phyloP scores from a whole-genome alignment of 2,329 filamentous ascomycete species.

The Penicillium sp. region DNA sequence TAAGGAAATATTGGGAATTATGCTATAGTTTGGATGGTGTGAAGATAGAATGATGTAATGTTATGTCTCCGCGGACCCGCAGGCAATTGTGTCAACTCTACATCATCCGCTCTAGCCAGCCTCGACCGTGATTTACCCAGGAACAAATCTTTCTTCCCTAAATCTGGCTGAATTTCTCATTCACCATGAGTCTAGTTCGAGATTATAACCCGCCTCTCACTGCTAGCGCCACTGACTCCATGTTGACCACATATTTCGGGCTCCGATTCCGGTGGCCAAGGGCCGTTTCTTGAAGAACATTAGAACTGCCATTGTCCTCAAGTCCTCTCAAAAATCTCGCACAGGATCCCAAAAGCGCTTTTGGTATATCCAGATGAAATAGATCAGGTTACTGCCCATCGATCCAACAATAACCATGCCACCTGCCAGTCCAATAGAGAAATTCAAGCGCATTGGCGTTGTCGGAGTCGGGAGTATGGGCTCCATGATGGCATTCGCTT shows the following conservation, averaged over 20 bases:
- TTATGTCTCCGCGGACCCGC: neutral
- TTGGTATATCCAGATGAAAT: neutral
- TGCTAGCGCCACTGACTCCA: constrained; percentile 21
- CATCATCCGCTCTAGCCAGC: constrained; percentile 13
- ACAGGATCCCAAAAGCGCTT: neutral
- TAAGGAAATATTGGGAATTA: neutral
- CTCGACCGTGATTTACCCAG: neutral
- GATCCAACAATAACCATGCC: constrained; percentile 29
- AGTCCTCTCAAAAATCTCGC: neutral
- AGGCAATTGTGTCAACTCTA: constrained; percentile 15
- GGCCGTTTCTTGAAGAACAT: constrained; percentile 26
- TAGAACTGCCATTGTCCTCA: neutral
- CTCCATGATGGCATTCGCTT: constrained; percentile 52
- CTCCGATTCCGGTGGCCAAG: constrained; percentile 27
- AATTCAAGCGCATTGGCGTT: constrained; percentile 47
- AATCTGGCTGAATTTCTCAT: neutral
- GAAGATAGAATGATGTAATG: constrained; percentile 30
- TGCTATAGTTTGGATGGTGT: neutral
- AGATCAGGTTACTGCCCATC: neutral
- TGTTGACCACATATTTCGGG: constrained; percentile 22
- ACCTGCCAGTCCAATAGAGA: constrained; percentile 28
- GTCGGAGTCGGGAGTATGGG: constrained; percentile 52
- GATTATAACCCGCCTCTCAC: neutral
- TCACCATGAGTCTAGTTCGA: neutral
- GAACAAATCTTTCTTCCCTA: neutral